Base-by-base conservation (phyloP, 805 yeast genomes). In the Tetrapisispora pingtungensis region DNA sequence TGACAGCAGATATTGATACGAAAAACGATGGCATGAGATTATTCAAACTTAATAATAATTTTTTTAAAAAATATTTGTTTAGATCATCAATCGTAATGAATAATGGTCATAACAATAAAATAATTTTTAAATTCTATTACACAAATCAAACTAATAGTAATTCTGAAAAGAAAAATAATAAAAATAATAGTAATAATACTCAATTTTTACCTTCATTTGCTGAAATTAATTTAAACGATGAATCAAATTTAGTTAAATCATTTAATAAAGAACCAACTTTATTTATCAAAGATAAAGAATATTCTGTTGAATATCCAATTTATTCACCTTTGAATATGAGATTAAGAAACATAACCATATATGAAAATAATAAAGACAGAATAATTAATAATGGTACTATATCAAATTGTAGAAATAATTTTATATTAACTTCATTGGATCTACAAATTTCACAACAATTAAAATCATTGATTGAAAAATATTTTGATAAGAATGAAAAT, bases 81-180 rank as follows among this genome's bases (percentile, higher is more conserved):
- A 48, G 53, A 42, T 58, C 63, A 13, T 58, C 55, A 28, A 58
- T 58, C 3, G 63, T 59, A 1, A 59, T 61, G 66, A 61, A 60
- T 44, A 60, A 60, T 47, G 65, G 63, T 2, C 56, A 55, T 41
- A 56, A 55, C 40, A 61, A 61, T n/a, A 56, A 44, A 27, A 53
- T 54, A 19, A 17, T 42, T 34, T 40, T 48, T 14, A 48, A 48
- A 32, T 53, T 49, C 17, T 27, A 33, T 15, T 35, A 38, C 7
- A 34, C 34, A 10, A 34, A 35, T 27, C n/a, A n/a, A n/a, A n/a
- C n/a, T n/a, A n/a, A n/a, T n/a, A n/a, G n/a, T n/a, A n/a, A n/a
- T n/a, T n/a, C n/a, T n/a, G n/a, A n/a, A n/a, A n/a, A n/a, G n/a
- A n/a, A n/a, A n/a, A n/a, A n/a, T n/a, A 19, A 10, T 18, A 22